Conservation (phyloP, 495 filamentous ascomycete genomes). For the Penicillium diatomitis region DNA sequence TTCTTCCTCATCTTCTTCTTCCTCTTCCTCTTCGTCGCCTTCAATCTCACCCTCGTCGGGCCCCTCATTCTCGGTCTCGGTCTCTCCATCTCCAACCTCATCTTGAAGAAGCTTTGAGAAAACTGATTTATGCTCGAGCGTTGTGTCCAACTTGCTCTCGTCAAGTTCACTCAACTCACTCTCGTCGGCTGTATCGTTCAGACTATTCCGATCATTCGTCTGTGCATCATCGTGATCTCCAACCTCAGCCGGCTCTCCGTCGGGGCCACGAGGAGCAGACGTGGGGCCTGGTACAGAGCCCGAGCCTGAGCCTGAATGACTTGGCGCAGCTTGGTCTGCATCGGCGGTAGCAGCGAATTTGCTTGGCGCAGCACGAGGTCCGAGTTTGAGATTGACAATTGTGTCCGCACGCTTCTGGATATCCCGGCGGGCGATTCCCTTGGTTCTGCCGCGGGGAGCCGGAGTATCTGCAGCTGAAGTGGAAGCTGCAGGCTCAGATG, state of each 20-base stretch:
- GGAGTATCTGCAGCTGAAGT: constrained; percentile 32
- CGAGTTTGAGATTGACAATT: constrained; percentile 36
- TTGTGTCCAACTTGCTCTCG: constrained; percentile 37
- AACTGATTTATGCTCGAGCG: constrained; percentile 18
- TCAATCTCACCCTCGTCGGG: constrained; percentile 34
- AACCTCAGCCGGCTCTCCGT: constrained; percentile 1
- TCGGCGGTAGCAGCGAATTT: constrained; percentile 20
- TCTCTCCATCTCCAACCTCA: constrained; percentile 11
- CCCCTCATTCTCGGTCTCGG: constrained; percentile 21
- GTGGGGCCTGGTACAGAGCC: constrained; percentile 3
- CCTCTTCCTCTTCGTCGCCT: constrained; percentile 25
- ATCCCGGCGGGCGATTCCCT: constrained; percentile 55
- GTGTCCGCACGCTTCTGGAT: constrained; percentile 55
- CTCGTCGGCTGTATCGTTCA: constrained; percentile 71
- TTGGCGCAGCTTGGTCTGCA: constrained; percentile 10
- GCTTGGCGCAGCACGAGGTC: constrained; percentile 22
- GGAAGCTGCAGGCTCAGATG: constrained; percentile 26
- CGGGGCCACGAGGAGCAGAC: constrained; percentile 7
- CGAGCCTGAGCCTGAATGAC: constrained; percentile 2
- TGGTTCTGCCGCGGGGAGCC: constrained; percentile 41
- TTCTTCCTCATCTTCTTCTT: constrained; percentile 17
- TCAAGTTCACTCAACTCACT: constrained; percentile 69
- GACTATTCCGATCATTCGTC: constrained; percentile 43
- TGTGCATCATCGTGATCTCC: constrained; percentile 15
- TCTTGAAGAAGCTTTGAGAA: constrained; percentile 27